phyloP scores from a whole-genome alignment of 768 basidiomycete species.

The Boletus vinaceobasis region DNA sequence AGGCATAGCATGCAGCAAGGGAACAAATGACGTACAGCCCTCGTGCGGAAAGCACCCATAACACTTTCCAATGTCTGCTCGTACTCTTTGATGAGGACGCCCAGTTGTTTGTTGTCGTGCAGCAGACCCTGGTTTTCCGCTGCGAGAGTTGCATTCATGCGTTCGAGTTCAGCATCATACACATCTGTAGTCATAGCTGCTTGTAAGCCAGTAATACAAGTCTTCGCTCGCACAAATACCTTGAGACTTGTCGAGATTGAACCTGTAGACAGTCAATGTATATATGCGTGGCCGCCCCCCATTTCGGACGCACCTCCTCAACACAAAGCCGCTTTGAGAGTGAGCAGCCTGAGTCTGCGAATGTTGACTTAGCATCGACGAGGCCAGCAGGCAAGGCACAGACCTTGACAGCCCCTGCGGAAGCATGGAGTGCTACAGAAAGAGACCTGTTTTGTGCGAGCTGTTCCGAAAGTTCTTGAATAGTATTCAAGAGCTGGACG shows the following conservation, averaged over 20 bases:
- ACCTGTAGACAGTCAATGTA: conserved; percentile 39
- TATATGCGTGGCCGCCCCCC: not conserved
- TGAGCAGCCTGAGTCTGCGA: conserved; percentile 81
- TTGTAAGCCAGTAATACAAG: not conserved
- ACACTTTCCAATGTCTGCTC: conserved; percentile 94
- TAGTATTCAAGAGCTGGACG: conserved; percentile 58
- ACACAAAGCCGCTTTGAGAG: conserved; percentile 86
- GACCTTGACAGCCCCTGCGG: conserved; percentile 80
- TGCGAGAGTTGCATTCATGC: conserved; percentile 76
- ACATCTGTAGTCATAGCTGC: conserved; percentile 55
- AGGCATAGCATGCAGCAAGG: not conserved
- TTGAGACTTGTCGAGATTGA: conserved; percentile 85
- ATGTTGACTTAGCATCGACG: not conserved
- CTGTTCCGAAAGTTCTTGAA: conserved; percentile 81
- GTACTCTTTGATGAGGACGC: conserved; percentile 88
- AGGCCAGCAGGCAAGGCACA: conserved; percentile 14
- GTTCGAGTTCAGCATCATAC: conserved; percentile 86
- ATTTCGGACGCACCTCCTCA: conserved; percentile 58
- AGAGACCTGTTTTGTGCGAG: conserved; percentile 73
- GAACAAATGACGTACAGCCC: conserved; percentile 66
- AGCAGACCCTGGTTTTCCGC: conserved; percentile 82
- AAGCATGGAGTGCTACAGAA: conserved; percentile 67
- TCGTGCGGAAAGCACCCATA: conserved; percentile 87
- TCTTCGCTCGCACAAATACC: conserved; percentile 40
- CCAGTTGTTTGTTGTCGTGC: conserved; percentile 95